Evolutionary conservation across 495 filamentous ascomycete species (phyloP).

Genomic region (Xylaria bambusicola): DNA sequence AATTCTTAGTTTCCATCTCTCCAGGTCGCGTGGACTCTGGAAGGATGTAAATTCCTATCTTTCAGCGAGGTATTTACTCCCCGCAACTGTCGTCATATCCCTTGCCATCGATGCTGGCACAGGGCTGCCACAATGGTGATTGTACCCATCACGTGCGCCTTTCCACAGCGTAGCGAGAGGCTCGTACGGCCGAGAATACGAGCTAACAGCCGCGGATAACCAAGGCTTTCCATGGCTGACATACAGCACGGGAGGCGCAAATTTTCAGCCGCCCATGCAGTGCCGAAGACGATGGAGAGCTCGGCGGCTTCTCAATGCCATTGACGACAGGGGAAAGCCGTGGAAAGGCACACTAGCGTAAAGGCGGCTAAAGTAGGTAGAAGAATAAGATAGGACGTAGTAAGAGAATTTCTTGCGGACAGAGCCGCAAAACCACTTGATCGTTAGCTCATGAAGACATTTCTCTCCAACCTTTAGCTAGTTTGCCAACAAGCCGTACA

Average conservation of each 20-base stretch:
- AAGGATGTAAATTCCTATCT: background rate
- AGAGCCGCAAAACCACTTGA: slow-evolving; percentile 3
- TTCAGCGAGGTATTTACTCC: too few relatives aligned
- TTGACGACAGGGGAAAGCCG: background rate
- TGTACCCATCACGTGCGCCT: slow-evolving; percentile 3
- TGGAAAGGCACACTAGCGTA: background rate
- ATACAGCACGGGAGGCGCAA: slow-evolving; percentile 8
- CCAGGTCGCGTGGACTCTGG: background rate
- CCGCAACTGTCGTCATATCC: slow-evolving; percentile 9
- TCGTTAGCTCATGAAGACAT: background rate
- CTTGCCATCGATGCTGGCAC: background rate
- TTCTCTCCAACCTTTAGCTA: background rate
- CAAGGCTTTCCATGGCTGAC: background rate
- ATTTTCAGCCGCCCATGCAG: slow-evolving; percentile 13
- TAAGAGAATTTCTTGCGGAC: background rate
- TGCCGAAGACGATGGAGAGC: background rate
- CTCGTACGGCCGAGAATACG: background rate
- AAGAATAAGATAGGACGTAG: too few relatives aligned
- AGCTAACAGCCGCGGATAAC: background rate
- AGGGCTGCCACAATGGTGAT: background rate
- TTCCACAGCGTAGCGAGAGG: background rate
- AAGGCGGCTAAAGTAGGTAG: background rate
- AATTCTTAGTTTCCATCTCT: background rate
- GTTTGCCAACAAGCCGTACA: too few relatives aligned
- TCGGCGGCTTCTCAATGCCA: background rate